Base-by-base conservation (phyloP, 2,329 filamentous ascomycete genomes). In the Epichloe sibirici region DNA sequence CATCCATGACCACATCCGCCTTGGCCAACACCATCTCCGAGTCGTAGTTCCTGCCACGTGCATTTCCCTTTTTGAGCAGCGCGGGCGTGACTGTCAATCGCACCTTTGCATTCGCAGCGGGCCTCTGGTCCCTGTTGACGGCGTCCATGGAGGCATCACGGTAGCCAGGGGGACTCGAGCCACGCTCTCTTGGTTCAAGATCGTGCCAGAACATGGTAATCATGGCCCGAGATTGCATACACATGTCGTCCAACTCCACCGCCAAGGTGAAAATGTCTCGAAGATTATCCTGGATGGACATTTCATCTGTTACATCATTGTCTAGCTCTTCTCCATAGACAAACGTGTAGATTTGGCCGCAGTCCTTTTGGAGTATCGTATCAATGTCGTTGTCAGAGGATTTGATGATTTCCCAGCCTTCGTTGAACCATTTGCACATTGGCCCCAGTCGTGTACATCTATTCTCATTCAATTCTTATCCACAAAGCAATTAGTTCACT, bases 51-150 rank as follows among this genome's bases (percentile, higher is more conserved):
- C 52, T 46, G 0, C 57, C 57, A 23, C 57, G 54, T 0, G 57
- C 57, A 21, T 43, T 58, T 15, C 57, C 57, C 21, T 52, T 43
- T n/a, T 59, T 59, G 12, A 51, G 11, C 2, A 59, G 38, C 11
- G 35, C 34, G 1, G 57, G 57, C 2, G 49, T 50, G 11, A 56
- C 21, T 2, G 53, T 21, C 3, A 55, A 38, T 12, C 53, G 43
- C 4, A 57, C 28, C 3, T 15, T n/a, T 35, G 12, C 9, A 31
- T 8, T 6, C 11, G 3, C 23, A 6, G 11, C 5, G n/a, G 13
- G 35, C 21, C 28, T 40, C 12, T 35, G 12, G 13, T 31, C 21
- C 25, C 13, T 25, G n/a, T 40, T n/a, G 7, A 48, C 37, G 2
- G 37, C 44, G 0, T 40, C 37, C 50, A 51, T 51, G 17, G 13